A percentile compares a stretch with the other conserved stretches of the same genome.
Conservation (phyloP, 805 yeast genomes). For the Metschnikowia proteae region DNA sequence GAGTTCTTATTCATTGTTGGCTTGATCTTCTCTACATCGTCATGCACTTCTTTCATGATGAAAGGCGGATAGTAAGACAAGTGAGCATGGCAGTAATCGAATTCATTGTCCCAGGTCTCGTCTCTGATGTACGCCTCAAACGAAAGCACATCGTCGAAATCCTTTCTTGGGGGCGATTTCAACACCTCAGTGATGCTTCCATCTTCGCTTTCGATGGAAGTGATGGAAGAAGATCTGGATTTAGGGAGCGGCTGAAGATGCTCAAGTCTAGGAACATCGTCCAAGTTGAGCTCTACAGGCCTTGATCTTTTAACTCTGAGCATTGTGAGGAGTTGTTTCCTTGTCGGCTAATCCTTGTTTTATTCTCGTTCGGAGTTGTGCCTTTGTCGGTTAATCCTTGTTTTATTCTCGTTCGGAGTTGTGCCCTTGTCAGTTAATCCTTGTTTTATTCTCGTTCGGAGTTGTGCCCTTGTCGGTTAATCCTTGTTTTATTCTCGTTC, state of each 20-base stretch:
- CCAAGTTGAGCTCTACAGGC: slow-evolving; percentile 29
- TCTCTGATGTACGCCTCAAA: slow-evolving; percentile 65
- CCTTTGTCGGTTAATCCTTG: neutral
- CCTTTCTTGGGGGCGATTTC: slow-evolving; percentile 40
- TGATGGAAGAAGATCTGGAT: slow-evolving; percentile 35
- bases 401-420: neutral
- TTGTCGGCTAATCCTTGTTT: neutral
- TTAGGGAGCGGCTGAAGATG: slow-evolving; percentile 39
- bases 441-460: neutral
- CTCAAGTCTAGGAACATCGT: slow-evolving; percentile 35
- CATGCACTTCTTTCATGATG: slow-evolving; percentile 60
- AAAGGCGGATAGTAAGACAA: slow-evolving; percentile 72
- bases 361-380: neutral
- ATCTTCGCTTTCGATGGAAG: slow-evolving; percentile 36
- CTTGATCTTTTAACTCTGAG: slow-evolving; percentile 28
- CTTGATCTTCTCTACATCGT: slow-evolving; percentile 67
- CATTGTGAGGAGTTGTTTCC: slow-evolving; percentile 1
- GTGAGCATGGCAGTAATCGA: slow-evolving; percentile 63
- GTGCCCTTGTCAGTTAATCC: neutral
- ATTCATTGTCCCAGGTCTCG: slow-evolving; percentile 75
- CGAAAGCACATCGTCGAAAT: slow-evolving; percentile 59
- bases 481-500: neutral
- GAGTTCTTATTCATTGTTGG: slow-evolving; percentile 70
- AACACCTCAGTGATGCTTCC: slow-evolving; percentile 24
- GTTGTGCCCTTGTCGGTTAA: too few relatives aligned